phyloP scores from a whole-genome alignment of 345 rosid genomes.

The Ceriops decandra region DNA sequence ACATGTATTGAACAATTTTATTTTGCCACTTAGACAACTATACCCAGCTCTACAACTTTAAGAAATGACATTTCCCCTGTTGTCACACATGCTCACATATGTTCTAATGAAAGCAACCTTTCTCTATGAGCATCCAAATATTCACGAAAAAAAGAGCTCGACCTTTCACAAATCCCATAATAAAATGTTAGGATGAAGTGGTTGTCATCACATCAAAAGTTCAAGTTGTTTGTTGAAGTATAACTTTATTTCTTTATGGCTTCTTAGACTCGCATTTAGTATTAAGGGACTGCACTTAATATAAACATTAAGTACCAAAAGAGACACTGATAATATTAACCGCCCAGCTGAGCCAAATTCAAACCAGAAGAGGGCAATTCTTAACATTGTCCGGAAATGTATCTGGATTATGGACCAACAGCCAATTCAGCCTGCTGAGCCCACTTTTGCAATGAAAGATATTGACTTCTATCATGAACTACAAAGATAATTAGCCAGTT shows the following conservation, averaged over 20 bases:
- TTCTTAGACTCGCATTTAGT: no score
- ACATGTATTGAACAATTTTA: constrained; percentile 2
- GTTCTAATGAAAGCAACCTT: neutral
- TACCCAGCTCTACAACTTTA: neutral
- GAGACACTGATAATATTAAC: no score
- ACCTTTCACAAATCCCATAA: neutral
- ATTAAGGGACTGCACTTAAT: no score
- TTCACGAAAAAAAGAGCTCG: neutral
- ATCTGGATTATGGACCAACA: neutral
- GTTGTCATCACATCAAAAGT: no score
- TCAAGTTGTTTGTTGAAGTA: no score
- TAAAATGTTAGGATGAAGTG: no score
- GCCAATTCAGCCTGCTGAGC: constrained; percentile 12
- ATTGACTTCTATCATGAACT: neutral
- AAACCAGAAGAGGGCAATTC: neutral
- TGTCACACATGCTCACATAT: constrained; percentile 2
- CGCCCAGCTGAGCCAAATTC: no score
- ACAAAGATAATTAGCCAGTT: constrained; percentile 7
- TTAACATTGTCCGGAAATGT: neutral
- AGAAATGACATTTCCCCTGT: neutral
- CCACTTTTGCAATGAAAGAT: neutral
- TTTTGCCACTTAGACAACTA: neutral
- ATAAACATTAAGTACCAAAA: no score
- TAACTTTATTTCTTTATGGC: neutral
- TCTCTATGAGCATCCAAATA: neutral